phyloP scores from a whole-genome alignment of 2,329 filamentous ascomycete genomes.

The Aspergillus sp. region DNA sequence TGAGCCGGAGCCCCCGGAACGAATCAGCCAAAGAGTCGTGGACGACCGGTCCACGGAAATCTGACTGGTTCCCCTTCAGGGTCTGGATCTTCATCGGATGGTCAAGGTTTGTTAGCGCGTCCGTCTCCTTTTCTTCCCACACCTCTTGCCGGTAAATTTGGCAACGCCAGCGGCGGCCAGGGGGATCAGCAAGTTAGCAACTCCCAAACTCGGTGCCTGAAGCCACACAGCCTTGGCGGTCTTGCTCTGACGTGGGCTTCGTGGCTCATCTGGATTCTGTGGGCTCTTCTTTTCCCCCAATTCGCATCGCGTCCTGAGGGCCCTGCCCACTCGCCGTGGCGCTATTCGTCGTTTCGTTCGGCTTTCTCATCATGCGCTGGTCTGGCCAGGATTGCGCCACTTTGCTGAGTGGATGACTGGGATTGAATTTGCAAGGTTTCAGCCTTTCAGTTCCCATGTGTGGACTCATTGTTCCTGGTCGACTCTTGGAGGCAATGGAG shows the following conservation, averaged over 20 bases:
- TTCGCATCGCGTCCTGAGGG: not conserved
- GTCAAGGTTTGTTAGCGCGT: conserved; percentile 15
- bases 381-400: conserved; percentile 12
- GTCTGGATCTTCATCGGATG: conserved; percentile 7
- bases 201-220: conserved; percentile 18
- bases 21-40: not conserved
- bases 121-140: not conserved
- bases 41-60: not conserved
- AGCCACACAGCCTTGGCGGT: conserved; percentile 3
- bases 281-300: not conserved
- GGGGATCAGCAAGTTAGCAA: conserved; percentile 18
- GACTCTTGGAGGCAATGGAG: not conserved
- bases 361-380: not conserved
- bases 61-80: conserved; percentile 8
- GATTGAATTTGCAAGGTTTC: conserved; percentile 13
- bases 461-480: conserved; percentile 2
- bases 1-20: conserved; percentile 8
- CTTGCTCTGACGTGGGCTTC: conserved; percentile 17
- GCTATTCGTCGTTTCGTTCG: conserved; percentile 2
- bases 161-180: not conserved
- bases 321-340: conserved; percentile 4
- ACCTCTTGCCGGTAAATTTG: not conserved
- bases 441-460: not conserved
- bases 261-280: not conserved
- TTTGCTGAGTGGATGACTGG: not conserved